A percentile compares a stretch with the other conserved stretches of the same genome.
phyloP scores from a whole-genome alignment of 306 rosid genomes.

The Dicorynia guianensis region DNA sequence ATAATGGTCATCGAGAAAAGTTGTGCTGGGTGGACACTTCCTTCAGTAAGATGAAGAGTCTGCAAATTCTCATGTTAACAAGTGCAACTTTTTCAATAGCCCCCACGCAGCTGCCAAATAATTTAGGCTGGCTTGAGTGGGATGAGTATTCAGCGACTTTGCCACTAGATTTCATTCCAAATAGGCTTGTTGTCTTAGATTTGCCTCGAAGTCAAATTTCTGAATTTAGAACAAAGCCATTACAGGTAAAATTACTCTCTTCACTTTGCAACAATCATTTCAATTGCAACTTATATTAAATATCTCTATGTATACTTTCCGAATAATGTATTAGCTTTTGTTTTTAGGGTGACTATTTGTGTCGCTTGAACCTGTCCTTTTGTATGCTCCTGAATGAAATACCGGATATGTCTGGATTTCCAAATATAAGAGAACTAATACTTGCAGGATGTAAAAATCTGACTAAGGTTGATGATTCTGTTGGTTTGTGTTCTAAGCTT shows the following conservation, averaged over 20 bases:
- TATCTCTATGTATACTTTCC: no score
- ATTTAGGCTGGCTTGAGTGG: slow-evolving; percentile 19
- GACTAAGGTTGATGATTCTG: no score
- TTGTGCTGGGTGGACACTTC: slow-evolving; percentile 1
- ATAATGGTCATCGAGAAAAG: no score
- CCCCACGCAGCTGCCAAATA: slow-evolving; percentile 32
- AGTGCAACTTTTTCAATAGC: not conserved
- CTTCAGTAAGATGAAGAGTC: slow-evolving; percentile 23
- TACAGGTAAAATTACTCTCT: no score
- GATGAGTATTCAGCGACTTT: no score
- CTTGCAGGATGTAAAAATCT: slow-evolving; percentile 2
- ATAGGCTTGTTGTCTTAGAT: no score
- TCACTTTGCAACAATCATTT: no score
- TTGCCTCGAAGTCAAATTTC: no score
- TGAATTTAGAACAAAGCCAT: no score
- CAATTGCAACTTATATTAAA: not conserved
- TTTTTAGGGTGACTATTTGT: not conserved
- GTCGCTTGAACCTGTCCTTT: not conserved
- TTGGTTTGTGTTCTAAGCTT: no score
- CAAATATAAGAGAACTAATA: not conserved
- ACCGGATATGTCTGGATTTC: not conserved
- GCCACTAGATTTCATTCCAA: no score
- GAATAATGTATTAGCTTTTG: no score
- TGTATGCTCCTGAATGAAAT: not conserved
- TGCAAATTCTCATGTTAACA: slow-evolving; percentile 34